These are phyloP conservation scores for Nicotiana rustica DNA, from an alignment of 305 asterid genomes.

Conservation along the genomic window DNA sequence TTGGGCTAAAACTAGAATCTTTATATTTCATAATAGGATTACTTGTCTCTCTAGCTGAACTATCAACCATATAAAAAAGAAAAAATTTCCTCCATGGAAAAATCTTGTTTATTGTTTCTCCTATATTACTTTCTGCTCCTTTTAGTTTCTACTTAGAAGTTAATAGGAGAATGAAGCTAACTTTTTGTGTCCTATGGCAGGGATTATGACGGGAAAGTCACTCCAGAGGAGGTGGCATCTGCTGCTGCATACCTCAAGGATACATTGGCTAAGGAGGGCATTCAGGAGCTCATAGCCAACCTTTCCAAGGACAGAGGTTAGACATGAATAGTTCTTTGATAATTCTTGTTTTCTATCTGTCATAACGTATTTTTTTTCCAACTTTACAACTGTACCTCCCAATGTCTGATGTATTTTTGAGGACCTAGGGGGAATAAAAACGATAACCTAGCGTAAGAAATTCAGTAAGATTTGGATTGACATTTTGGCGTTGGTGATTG, in stretches of 20 bases:
- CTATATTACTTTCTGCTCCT: slow-evolving; percentile 30
- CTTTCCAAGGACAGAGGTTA: slow-evolving; percentile 96
- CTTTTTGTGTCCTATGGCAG: slow-evolving; percentile 46
- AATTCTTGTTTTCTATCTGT: background rate
- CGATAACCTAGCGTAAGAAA: slow-evolving; percentile 6
- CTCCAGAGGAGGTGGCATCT: slow-evolving; percentile 97
- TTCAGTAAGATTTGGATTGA: background rate
- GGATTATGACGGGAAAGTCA: slow-evolving; percentile 98
- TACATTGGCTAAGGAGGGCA: slow-evolving; percentile 92
- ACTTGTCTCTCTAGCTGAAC: background rate
- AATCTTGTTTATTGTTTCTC: slow-evolving; percentile 34
- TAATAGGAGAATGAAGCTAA: slow-evolving; percentile 1
- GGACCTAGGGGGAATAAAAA: slow-evolving; percentile 26
- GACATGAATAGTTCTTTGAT: slow-evolving; percentile 33
- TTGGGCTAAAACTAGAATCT: background rate
- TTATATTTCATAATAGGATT: background rate
- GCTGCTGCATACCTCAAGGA: slow-evolving; percentile 95
- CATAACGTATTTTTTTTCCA: background rate
- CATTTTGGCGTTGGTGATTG: background rate
- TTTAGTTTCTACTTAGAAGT: background rate
- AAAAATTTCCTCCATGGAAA: slow-evolving; percentile 19
- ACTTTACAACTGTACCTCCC: slow-evolving; percentile 14
- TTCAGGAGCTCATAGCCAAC: slow-evolving; percentile 81
- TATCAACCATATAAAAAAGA: background rate
- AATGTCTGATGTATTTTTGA: slow-evolving; percentile 19